Evolutionary conservation across 2,329 filamentous ascomycete genomes (phyloP), one percentile per base, ranked within the genome.

Genomic region (Xylaria sp.): DNA sequence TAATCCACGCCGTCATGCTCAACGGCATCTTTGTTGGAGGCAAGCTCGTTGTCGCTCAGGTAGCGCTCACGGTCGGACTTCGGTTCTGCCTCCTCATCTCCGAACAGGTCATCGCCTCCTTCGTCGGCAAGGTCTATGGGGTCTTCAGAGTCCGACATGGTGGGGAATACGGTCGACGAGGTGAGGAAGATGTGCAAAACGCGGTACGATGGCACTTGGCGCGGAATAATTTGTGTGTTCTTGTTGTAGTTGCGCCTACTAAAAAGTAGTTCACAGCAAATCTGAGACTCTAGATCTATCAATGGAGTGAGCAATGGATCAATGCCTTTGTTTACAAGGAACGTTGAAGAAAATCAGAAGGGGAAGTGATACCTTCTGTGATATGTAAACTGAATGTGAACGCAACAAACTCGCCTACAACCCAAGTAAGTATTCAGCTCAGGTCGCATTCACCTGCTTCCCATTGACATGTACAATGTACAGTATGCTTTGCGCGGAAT

Each of bases 11-110:
- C 71, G 65, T 76, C 71, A n/a, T 82, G 81, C 23, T 82, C 81
- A 55, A 82, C 83, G 18, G 78, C 83, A 57, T 85, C 85, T 34
- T 80, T 81, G 15, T 89, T 86, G 2, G 86, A 87, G 31, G 81
- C 85, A 5, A 87, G 81, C 25, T 87, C 86, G 72, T 90, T 87
- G 75, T 94, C 91, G 75, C 87, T 86, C 20, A 90, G 83, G 55
- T 85, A 86, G 74, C 88, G 87, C 73, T 90, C 90, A 77, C 89
- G 85, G 67, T 89, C 86, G 60, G 90, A 86, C 73, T 88, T 87
- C 72, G 89, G 80, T 76, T 89, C 87, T 73, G 92, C 84, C 46
- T 79, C 81, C 50, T 82, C 87, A 61, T 89, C 88, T 62, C 88
- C 89, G 70, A 91, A 90, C 55, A 90, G 84, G 76, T 90, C 89